Evolutionary conservation across 306 rosid genomes (phyloP), one percentile per base, ranked within the genome.

Genomic region (Trifolium fragiferum): DNA sequence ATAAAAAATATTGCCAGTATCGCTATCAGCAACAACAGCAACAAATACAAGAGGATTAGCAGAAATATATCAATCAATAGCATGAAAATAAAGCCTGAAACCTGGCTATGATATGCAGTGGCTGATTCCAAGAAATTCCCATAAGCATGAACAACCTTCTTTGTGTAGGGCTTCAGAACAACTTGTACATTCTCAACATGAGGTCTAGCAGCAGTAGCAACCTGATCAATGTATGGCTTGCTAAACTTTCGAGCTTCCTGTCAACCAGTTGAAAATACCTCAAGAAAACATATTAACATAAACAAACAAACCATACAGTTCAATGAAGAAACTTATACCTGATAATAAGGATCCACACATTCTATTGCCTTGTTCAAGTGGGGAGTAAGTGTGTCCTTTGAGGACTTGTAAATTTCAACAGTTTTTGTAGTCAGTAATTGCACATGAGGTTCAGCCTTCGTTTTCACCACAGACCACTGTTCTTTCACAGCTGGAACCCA

Each of bases 201-300:
- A 51, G 99, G 99, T 71, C 89, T 92, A 9, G 96, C 86, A 3
- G 79, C 87, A 76, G 82, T 71, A 50, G 98, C 96, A 68, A 87
- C 88, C 82, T 90, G 92, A 84, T 92, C 97, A 60, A 95, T 70
- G 77, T 95, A 89, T 49, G 99, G 98, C 87, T 95, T 89, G 88
- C 90, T 89, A 81, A 87, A 66, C 85, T 68, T 90, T 74, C 87
- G 92, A 15, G 86, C 96, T 77, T 90, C 96, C 99, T 95, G 89
- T 76, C 72, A 86, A 57, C 76, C 76, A 43, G 62, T 76, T 69
- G 38, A 35, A 18, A 79, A 74, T 12, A 66, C 19, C 38, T 55
- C 78, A 37, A 64, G 81, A 75, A 70, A 55, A 65, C 23, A n/a
- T n/a, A n/a, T n/a, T n/a, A n/a, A n/a, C n/a, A 61, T 77, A 63